Percentiles rank a stretch among this genome's conserved stretches.
Conservation (phyloP, 2,329 filamentous ascomycete genomes). For the Monilinia fructicola region DNA sequence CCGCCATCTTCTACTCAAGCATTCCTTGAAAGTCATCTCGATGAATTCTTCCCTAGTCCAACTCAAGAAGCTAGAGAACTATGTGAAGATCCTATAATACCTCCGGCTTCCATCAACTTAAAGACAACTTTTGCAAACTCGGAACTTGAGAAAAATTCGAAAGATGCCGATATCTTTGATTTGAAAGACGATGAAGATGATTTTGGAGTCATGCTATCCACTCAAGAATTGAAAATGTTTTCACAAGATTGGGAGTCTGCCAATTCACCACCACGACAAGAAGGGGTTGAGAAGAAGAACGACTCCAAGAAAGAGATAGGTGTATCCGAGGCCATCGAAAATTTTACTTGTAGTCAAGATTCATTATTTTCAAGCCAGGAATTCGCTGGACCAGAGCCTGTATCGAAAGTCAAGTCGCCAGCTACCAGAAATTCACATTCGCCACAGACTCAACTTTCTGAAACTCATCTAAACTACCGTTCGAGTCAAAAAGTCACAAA, state of each 20-base stretch:
- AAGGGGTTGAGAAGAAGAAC: background rate
- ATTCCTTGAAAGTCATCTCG: slow-evolving; percentile 51
- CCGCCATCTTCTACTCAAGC: slow-evolving; percentile 51
- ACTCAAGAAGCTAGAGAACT: slow-evolving; percentile 57
- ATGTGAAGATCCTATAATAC: slow-evolving; percentile 41
- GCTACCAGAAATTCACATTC: background rate
- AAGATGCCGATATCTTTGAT: background rate
- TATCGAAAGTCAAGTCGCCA: background rate
- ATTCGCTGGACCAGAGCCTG: background rate
- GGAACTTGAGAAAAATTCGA: background rate
- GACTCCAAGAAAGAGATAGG: background rate
- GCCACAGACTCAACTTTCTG: background rate
- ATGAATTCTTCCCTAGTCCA: slow-evolving; percentile 56
- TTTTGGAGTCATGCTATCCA: slow-evolving; percentile 35
- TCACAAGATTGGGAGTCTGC: slow-evolving; percentile 49
- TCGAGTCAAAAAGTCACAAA: background rate
- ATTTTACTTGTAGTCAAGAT: background rate
- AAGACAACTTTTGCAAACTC: background rate
- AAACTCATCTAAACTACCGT: background rate
- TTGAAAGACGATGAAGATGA: slow-evolving; percentile 10
- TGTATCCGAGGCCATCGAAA: background rate
- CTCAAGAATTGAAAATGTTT: slow-evolving; percentile 51
- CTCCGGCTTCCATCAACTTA: background rate
- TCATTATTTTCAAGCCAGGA: background rate
- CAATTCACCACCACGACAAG: background rate